A percentile compares a stretch with the other conserved stretches of the same genome.
Evolutionary conservation across 2,329 filamentous ascomycete genomes (phyloP).

Genomic region (Nemania sp.): DNA sequence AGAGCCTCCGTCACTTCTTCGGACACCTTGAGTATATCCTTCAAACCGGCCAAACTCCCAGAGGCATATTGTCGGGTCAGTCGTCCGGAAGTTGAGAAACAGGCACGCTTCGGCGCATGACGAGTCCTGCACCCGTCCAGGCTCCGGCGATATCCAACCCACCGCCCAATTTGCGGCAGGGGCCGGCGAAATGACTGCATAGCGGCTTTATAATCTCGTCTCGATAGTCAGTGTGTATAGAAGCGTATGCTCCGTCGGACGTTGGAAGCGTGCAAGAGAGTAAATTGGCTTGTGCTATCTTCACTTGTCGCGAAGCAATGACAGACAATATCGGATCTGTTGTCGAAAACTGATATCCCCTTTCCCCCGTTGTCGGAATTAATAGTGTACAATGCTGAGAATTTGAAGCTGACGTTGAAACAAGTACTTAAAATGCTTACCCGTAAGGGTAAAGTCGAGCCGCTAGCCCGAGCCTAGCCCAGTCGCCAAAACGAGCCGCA

Average conservation of each 20-base stretch:
- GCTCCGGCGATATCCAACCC: constrained; percentile 7
- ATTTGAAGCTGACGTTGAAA: too few species aligned
- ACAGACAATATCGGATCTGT: neutral
- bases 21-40: constrained; percentile 68
- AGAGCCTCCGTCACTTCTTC: constrained; percentile 83
- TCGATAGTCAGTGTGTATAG: neutral
- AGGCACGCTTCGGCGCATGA: neutral
- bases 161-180: constrained; percentile 16
- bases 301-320: neutral
- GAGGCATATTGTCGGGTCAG: constrained; percentile 18
- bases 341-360: neutral
- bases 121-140: constrained; percentile 3
- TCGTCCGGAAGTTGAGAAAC: constrained; percentile 26
- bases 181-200: constrained; percentile 29
- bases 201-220: neutral
- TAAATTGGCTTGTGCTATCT: neutral
- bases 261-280: neutral
- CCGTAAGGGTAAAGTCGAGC: too few species aligned
- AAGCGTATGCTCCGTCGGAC: neutral
- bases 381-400: too few species aligned
- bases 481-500: neutral
- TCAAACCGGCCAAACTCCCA: constrained; percentile 39
- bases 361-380: too few species aligned
- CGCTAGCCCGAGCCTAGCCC: too few species aligned
- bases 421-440: neutral